Base-by-base conservation (phyloP, 331 rosid species). In the Prunus yedoensis region DNA sequence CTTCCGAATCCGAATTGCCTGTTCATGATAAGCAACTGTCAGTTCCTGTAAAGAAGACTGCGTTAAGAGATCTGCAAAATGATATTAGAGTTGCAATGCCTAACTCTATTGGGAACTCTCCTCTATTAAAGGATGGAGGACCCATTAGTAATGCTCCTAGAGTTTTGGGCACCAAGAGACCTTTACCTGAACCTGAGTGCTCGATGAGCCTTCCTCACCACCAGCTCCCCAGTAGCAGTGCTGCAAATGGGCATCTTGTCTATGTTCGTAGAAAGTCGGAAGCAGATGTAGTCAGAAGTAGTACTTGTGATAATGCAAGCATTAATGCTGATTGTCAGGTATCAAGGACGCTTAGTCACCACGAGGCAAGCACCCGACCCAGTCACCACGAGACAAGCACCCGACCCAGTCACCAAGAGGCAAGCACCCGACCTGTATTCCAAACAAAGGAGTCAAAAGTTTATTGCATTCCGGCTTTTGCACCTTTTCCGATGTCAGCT, bases 211-310 rank as follows among this genome's bases (percentile, higher is more conserved):
- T 87, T 62, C 72, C 88, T 67, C 85, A 79, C 74, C 89, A 80
- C 41, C 93, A 89, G 57, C 84, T 91, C 73, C 87, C 87, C 14
- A 73, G 85, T 63, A 87, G 71, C 79, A 90, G 73, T 84, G 68
- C 85, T 83, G 79, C 91, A 28, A 91, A 84, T 79, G 91, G 96
- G 58, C 97, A 84, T 81, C 99, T 92, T 72, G 99, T 94, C 64
- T 94, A 94, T 81, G 96, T 89, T 73, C 99, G 99, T 23, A 87
- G 99, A 85, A 94, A 92, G 77, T 84, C 96, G 4, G 99, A 94
- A 74, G 85, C 89, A 43, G 97, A 94, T 30, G 23, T 85, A 76
- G 85, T 89, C 77, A 94, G 90, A 86, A 87, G 75, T 69, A 83
- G 82, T 57, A 46, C 92, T 59, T 81, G 80, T 85, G 93, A 80